Evolutionary conservation across 148 eudicot genomes (phyloP).

Genomic region (Bassia scoparia): DNA sequence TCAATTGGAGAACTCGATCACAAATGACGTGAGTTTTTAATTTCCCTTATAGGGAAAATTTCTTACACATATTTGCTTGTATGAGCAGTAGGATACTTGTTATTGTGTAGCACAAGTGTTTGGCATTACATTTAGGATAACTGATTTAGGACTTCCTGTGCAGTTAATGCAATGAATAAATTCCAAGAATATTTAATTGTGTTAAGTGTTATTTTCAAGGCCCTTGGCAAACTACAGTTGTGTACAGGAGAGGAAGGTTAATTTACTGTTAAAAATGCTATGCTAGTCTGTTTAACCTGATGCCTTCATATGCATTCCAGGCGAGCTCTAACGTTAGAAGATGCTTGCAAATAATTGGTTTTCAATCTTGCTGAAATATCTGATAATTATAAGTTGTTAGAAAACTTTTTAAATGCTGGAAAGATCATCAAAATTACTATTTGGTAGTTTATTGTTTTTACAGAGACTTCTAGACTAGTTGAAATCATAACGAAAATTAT

Average conservation of each 20-base stretch:
- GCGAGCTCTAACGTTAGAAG: too few species aligned
- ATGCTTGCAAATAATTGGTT: neutral
- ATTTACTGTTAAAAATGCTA: neutral
- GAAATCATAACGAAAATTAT: too few species aligned
- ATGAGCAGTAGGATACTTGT: neutral
- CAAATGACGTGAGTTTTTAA: conserved; percentile 89
- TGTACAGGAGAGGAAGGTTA: neutral
- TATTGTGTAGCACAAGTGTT: neutral
- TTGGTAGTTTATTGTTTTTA: too few species aligned
- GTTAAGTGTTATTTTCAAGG: too few species aligned
- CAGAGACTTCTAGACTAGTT: too few species aligned
- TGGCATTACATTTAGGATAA: neutral
- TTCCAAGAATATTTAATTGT: neutral
- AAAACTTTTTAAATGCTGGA: too few species aligned
- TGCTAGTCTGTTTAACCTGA: neutral
- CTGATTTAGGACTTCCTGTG: neutral
- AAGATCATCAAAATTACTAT: too few species aligned
- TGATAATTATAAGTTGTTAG: neutral
- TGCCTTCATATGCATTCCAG: too few species aligned
- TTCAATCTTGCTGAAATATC: neutral
- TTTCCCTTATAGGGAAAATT: neutral
- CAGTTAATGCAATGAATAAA: neutral
- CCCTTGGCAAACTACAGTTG: neutral
- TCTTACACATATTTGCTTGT: neutral
- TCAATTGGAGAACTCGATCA: conserved; percentile 97